Evolutionary conservation across 257 asterid genomes (phyloP), one percentile per base, ranked within the genome.

Genomic region (Scutellaria barbata): DNA sequence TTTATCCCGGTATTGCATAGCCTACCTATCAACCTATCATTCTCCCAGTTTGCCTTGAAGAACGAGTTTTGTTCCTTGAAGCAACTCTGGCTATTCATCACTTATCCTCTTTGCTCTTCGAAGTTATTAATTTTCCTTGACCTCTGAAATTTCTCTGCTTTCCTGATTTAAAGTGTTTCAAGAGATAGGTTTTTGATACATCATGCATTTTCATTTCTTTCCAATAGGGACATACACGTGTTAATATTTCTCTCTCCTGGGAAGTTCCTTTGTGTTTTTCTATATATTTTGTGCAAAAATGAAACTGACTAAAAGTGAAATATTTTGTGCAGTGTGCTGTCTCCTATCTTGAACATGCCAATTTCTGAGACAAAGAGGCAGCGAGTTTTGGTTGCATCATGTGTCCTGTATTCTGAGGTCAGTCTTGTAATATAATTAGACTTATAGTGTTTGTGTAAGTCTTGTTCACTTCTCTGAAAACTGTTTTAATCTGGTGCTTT

Each of bases 351-450:
- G 82, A 91, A 91, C 83, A 89, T 85, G 96, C 93, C 96, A 65
- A 79, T 94, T 71, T 80, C 97, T 25, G 98, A 94, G 90, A 85
- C 83, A 60, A 94, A 86, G 87, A 88, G 99, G 77, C 99, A 91
- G 79, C 85, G 99, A 59, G 99, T 94, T 71, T 75, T 94, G 90
- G 99, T 89, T 70, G 96, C 99, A 45, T 92, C 98, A 58, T 94
- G 98, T 77, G 82, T 89, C 77, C 87, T 94, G 41, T 94, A 86
- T 80, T 89, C 99, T 62, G 99, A 94, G 98, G 99, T 94, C 72
- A 76, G 91, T 78, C 57, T 84, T 74, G 66, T 33, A 58, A 30
- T 55, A 45, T 35, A 16, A 63, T 73, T 71, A 35, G 39, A 53
- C 66, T 18, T 61, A 63, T 69, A 65, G 18, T 75, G 66, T 73